Percentiles rank a stretch among this genome's conserved stretches.
phyloP scores from a whole-genome alignment of 305 asterid genomes.

The Ilex paraguariensis region DNA sequence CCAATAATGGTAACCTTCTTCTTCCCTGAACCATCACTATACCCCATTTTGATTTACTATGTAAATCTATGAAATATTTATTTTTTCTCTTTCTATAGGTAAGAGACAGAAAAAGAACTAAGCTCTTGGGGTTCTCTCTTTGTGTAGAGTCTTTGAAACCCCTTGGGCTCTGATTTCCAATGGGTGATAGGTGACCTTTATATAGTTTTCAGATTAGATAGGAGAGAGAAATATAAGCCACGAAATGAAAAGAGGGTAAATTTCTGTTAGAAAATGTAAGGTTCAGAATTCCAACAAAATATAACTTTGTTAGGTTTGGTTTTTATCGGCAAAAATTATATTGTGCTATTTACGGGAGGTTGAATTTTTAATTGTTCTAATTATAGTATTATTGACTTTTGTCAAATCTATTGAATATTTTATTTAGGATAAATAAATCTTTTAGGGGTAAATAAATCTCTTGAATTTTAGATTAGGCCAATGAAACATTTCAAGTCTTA shows the following conservation, averaged over 20 bases:
- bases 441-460: no score
- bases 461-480: no score
- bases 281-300: background rate
- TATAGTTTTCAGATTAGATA: background rate
- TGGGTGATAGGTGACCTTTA: background rate
- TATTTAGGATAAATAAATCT: no score
- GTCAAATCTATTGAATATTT: background rate
- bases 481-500: no score
- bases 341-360: background rate
- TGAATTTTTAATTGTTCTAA: no score
- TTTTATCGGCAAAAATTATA: background rate
- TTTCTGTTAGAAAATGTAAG: background rate
- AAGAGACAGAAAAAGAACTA: background rate
- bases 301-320: background rate
- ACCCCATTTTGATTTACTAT: background rate
- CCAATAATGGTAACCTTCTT: constrained; percentile 5
- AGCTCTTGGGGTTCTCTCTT: background rate
- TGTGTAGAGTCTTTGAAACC: background rate
- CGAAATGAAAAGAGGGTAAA: no score
- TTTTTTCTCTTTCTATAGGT: background rate
- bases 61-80: no score
- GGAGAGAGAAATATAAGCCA: background rate
- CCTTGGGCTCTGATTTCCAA: no score
- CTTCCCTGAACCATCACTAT: background rate
- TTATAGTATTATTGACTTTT: no score